Base-by-base conservation (phyloP, 139 green algal genomes). In the Nannochloris sp. region DNA sequence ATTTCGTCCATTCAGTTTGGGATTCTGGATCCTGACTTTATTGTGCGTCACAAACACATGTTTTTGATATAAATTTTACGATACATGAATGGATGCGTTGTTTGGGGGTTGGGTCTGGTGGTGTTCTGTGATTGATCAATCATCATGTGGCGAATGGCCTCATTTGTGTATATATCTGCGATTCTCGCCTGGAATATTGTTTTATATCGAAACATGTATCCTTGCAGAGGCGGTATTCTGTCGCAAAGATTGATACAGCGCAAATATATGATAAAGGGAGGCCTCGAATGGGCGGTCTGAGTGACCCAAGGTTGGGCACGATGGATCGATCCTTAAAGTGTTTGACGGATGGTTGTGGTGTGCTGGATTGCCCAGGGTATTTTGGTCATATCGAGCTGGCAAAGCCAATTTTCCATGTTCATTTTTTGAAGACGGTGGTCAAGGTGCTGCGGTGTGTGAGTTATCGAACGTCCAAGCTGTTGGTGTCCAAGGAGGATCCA, bases 311-410 rank as follows among this genome's bases (percentile, higher is more conserved):
- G 23, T 76, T 99, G 85, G 93, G 93, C 24, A 97, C 89, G 1
- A 91, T 97, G 77, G 89, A 96, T 70, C 72, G 79, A 11, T 75
- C 75, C n/a, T 27, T 83, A 4, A 83, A 89, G 62, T 95, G 88
- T 64, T 80, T 75, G 12, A 94, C 86, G 24, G 88, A 95, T 60
- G 85, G 83, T 18, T 69, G 71, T 14, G 71, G 76, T 48, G 60
- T 81, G 21, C 73, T 84, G 48, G 88, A 98, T 62, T 97, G 86
- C 66, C 94, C 94, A 0, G 93, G 93, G 3, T 93, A 98, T 71
- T 99, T 99, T 78, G 93, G 93, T 9, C 92, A 97, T 82, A 84
- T 98, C 25, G 89, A 95, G 70, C 83, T 99, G 27, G 90, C 89
- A 18, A 87, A 93, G 69, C 92, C 94, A 7, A 87, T 98, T 72